Percentiles rank a stretch among this genome's conserved stretches.
These are phyloP conservation scores for Raddia distichophylla DNA, from an alignment of 176 grass and related monocot genomes.

Conservation along the genomic window DNA sequence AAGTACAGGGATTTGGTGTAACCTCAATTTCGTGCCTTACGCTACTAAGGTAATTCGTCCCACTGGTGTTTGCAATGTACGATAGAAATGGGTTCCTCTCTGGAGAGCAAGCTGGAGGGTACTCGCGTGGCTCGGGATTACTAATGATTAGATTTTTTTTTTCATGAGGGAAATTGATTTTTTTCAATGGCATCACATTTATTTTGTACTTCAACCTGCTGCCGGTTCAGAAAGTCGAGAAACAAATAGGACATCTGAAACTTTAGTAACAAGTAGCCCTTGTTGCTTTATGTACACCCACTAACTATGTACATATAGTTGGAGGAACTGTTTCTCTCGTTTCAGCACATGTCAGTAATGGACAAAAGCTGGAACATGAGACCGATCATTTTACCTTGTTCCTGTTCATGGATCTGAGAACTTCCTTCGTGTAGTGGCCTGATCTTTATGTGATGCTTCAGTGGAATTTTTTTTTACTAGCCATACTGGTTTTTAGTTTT, in stretches of 20 bases:
- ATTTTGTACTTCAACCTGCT: not conserved
- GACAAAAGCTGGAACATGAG: slow-evolving; percentile 2
- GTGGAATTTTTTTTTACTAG: not conserved
- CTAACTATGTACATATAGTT: slow-evolving; percentile 28
- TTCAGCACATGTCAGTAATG: not conserved
- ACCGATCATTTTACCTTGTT: not conserved
- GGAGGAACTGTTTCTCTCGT: not conserved
- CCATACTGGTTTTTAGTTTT: not conserved
- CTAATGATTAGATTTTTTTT: not conserved
- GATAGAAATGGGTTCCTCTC: slow-evolving; percentile 8
- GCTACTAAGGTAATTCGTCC: not conserved
- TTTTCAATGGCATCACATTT: not conserved
- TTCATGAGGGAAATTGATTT: not conserved
- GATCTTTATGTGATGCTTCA: no score
- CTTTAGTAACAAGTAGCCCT: not conserved
- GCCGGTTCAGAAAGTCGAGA: not conserved
- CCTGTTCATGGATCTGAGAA: not conserved
- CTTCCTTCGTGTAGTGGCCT: no score
- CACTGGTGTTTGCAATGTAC: slow-evolving; percentile 4
- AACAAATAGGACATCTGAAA: slow-evolving; percentile 21
- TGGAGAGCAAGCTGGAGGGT: slow-evolving; percentile 22
- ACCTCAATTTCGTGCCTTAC: slow-evolving; percentile 8
- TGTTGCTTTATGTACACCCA: not conserved
- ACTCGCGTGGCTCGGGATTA: slow-evolving; percentile 17
- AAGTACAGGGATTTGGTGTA: slow-evolving; percentile 78